Evolutionary conservation across 2,329 filamentous ascomycete genomes (phyloP).

Genomic region (Venturia nashicola): DNA sequence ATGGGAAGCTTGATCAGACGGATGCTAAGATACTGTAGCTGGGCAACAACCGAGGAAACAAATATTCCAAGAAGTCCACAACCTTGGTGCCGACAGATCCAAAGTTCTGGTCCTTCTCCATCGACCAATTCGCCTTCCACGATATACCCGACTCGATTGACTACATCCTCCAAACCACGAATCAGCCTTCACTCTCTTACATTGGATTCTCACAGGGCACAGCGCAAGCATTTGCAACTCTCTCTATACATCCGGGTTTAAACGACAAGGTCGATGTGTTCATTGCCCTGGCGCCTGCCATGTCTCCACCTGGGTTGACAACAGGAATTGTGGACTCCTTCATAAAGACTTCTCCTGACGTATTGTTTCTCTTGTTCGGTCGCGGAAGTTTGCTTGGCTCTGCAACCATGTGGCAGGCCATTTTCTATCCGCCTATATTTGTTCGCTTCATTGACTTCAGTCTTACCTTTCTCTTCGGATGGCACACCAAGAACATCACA

Average conservation of each 20-base stretch:
- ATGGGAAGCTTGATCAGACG: not conserved
- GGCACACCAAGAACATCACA: constrained; percentile 75
- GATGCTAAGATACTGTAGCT: constrained; percentile 41
- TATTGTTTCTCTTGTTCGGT: constrained; percentile 87
- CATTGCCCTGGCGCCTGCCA: constrained; percentile 87
- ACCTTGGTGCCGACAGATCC: constrained; percentile 59
- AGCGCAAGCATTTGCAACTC: constrained; percentile 85
- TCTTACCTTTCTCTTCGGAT: constrained; percentile 76
- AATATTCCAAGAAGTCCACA: constrained; percentile 94
- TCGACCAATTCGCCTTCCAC: constrained; percentile 95
- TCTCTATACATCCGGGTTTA: constrained; percentile 82
- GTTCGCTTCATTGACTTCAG: constrained; percentile 74
- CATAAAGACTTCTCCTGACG: constrained; percentile 83
- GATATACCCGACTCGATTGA: constrained; percentile 92
- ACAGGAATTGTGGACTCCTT: constrained; percentile 88
- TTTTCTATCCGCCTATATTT: constrained; percentile 90
- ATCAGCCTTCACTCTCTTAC: constrained; percentile 77
- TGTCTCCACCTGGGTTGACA: constrained; percentile 84
- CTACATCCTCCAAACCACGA: constrained; percentile 78
- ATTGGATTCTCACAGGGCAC: constrained; percentile 97
- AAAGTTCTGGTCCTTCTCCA: constrained; percentile 94
- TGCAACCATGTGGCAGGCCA: constrained; percentile 92
- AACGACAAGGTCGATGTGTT: constrained; percentile 94
- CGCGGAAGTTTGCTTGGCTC: constrained; percentile 83
- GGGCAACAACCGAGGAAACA: constrained; percentile 96